Base-by-base conservation (phyloP, 495 filamentous ascomycete genomes). In the Entonaema liquescens region DNA sequence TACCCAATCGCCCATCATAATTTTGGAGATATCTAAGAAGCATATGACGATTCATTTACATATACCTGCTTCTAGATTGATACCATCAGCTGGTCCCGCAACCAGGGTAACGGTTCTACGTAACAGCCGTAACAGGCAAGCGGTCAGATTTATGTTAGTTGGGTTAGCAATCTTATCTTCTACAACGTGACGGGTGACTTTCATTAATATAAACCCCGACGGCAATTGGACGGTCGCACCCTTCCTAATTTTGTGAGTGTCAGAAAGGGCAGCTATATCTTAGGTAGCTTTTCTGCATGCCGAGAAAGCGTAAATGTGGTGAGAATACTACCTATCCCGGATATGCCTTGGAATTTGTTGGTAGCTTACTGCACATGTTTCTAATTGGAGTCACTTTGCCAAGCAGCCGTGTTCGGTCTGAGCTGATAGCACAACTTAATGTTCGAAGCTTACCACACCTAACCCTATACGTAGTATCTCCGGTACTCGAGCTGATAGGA, bases 391-490 rank as follows among this genome's bases (percentile, higher is more conserved):
- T 57, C 44, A 17, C 44, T 62, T 49, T 49, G 70, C 70, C 70
- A 72, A 72, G 70, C 49, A 65, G 59, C 70, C 65, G 70, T 52
- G 59, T 47, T 65, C 60, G 65, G 60, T 57, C 70, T 60, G 68
- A 17, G 59, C 60, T 56, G 70, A 58, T 58, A 65, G 12, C 64
- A 53, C 57, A 58, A 63, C 61, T 38, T 38, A 19, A 33, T 33
- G 63, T 68, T 50, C 61, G 31, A 33, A 33, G 40, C 59, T 61
- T 36, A 61, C 55, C 70, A 64, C 65, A 59, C 60, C 64, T 36
- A 58, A 57, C 65, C 70, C 31, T 38, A 47, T 38, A 31, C 33
- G 47, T 60, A 40, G 35, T 28, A 68, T 17, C 15, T 50, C 29
- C 70, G 70, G 65, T 56, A 49, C 33, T 61, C 40, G 56, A 68